Conservation (phyloP, 805 yeast genomes). For the Lipomyces sp. region DNA sequence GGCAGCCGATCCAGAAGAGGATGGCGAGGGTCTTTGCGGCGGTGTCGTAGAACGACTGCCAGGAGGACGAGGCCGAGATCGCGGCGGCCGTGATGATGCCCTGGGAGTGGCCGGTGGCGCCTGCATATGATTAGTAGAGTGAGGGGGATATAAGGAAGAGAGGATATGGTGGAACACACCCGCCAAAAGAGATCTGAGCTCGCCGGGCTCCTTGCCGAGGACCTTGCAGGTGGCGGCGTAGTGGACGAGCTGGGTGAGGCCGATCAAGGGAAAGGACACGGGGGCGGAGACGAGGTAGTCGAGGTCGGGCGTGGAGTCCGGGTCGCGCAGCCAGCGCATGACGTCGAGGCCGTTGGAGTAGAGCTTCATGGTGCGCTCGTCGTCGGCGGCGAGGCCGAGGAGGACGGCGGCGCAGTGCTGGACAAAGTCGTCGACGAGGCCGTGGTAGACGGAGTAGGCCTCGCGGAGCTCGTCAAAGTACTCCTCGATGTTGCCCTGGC, state of each 20-base stretch:
- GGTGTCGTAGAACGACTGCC: slow-evolving; percentile 75
- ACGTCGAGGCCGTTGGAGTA: slow-evolving; percentile 93
- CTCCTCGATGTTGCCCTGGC: slow-evolving; percentile 98
- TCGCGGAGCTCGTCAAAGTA: slow-evolving; percentile 95
- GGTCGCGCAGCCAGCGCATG: slow-evolving; percentile 78
- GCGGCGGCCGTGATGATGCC: slow-evolving; percentile 86
- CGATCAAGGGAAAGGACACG: slow-evolving; percentile 94
- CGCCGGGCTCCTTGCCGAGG: slow-evolving; percentile 86
- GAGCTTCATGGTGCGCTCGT: slow-evolving; percentile 76
- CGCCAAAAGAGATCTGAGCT: slow-evolving; percentile 59
- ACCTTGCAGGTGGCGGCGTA: slow-evolving; percentile 82
- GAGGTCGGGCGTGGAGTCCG: slow-evolving; percentile 82
- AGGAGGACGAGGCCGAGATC: slow-evolving; percentile 71
- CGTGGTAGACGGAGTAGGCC: slow-evolving; percentile 70
- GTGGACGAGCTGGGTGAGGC: slow-evolving; percentile 92
- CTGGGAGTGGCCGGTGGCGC: slow-evolving; percentile 48
- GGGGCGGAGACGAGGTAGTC: slow-evolving; percentile 89
- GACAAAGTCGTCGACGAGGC: slow-evolving; percentile 69
- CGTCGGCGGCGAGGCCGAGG: slow-evolving; percentile 61
- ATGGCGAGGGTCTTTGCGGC: slow-evolving; percentile 77
- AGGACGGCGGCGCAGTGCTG: slow-evolving; percentile 65
- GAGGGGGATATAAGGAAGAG: not conserved
- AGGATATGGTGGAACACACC: slow-evolving; percentile 6
- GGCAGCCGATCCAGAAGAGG: slow-evolving; percentile 88
- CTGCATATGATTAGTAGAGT: slow-evolving; percentile 24